Base-by-base conservation (phyloP, 305 asterid species). In the Fraxinus baroniana region DNA sequence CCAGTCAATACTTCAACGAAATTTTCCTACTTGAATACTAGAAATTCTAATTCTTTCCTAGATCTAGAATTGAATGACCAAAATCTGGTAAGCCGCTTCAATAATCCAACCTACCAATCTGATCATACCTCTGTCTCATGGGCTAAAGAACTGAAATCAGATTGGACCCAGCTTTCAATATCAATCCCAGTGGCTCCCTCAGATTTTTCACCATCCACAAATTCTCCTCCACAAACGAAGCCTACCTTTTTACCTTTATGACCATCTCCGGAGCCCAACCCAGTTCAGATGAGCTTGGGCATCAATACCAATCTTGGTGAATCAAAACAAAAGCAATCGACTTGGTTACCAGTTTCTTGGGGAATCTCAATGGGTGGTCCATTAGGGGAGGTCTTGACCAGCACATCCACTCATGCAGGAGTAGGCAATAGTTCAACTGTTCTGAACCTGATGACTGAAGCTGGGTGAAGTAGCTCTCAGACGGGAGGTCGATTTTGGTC, bases 131-230 rank as follows among this genome's bases (percentile, higher is more conserved):
- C 94, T 1, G 84, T 79, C 39, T 70, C 90, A 7, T 93, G 97
- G 97, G 87, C 90, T 0, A 91, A 87, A 60, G 89, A 93, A 77
- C 90, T 89, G 20, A 90, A 89, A 83, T 85, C 97, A 1, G 96
- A 92, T 81, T 93, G 98, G 95, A 95, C 98, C 35, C 95, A 90
- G 76, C 97, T 95, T 13, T 94, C 99, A 7, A 95, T 95, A 95
- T 89, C 99, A 9, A 94, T 93, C 83, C 97, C 98, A 5, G 81
- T 85, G 79, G 84, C 91, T 41, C 86, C 87, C 74, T 80, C 86
- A 0, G 92, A 88, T 79, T 92, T 94, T 83, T 89, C 93, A 26
- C 84, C 95, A 35, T 87, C 95, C 13, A 80, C 91, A 1, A 81
- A 80, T 64, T 89, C 95, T 10, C 92, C 94, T 7, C 84, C 74